phyloP scores from a whole-genome alignment of 2,329 filamentous ascomycete species.

The Albifimbria verrucaria region DNA sequence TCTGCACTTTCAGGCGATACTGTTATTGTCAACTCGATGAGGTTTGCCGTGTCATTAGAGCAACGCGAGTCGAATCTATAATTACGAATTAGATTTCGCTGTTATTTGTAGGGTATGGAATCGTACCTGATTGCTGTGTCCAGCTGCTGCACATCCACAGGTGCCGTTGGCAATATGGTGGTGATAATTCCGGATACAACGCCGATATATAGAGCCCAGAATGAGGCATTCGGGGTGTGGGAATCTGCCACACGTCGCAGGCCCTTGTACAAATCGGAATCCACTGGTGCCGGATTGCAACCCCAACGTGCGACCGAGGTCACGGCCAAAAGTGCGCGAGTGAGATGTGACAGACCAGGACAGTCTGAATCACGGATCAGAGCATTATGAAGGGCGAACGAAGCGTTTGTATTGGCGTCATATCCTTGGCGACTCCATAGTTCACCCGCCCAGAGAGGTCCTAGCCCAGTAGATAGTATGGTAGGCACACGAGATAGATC shows the following conservation, averaged over 20 bases:
- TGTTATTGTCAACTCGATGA: neutral
- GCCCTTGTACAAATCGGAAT: constrained; percentile 39
- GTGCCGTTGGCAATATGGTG: constrained; percentile 38
- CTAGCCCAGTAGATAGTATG: constrained; percentile 40
- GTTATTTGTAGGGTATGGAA: neutral
- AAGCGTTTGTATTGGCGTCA: constrained; percentile 52
- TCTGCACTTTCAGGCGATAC: neutral
- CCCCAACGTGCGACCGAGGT: constrained; percentile 73
- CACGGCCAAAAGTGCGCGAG: constrained; percentile 68
- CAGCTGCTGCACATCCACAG: constrained; percentile 31
- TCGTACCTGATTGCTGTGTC: constrained; percentile 37
- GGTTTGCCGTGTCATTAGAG: constrained; percentile 25
- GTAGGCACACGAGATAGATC: constrained; percentile 34
- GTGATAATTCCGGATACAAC: constrained; percentile 42
- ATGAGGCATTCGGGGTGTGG: constrained; percentile 35
- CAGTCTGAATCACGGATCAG: constrained; percentile 64
- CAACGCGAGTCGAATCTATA: constrained; percentile 27
- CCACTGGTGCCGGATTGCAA: constrained; percentile 50
- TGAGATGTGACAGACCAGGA: constrained; percentile 71
- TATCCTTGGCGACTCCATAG: constrained; percentile 52
- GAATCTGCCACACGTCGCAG: constrained; percentile 39
- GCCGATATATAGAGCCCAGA: constrained; percentile 54
- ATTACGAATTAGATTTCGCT: constrained; percentile 11
- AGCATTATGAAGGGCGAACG: constrained; percentile 69
- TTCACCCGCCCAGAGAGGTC: constrained; percentile 42